Percentiles rank a stretch among this genome's conserved stretches.
These are phyloP conservation scores for Fusarium multiceps DNA, from an alignment of 2,329 filamentous ascomycete species.

Conservation along the genomic window DNA sequence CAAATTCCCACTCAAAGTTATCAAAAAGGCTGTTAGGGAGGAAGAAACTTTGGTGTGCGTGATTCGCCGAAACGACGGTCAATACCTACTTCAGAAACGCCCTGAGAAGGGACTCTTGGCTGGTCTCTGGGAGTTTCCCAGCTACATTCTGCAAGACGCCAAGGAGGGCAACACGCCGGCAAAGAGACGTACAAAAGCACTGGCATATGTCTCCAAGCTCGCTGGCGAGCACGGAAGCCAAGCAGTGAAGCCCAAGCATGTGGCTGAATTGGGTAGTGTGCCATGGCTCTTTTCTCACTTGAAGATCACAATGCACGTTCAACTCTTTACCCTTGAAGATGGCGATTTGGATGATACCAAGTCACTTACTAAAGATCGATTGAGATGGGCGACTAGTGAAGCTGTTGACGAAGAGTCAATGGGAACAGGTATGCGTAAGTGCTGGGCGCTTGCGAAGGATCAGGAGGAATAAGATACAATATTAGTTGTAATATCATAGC, in stretches of 20 bases:
- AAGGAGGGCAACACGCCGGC: conserved; percentile 41
- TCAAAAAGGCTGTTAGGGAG: conserved; percentile 64
- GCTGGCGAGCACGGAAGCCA: conserved; percentile 29
- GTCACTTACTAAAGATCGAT: conserved; percentile 32
- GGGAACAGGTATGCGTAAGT: conserved; percentile 70
- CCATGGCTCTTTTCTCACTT: conserved; percentile 70
- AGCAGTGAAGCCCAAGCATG: conserved; percentile 44
- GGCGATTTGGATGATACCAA: neutral
- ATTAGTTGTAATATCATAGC: conserved; percentile 8
- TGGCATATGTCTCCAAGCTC: conserved; percentile 48
- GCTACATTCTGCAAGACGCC: conserved; percentile 49
- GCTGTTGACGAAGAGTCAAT: conserved; percentile 63
- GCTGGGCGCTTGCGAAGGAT: conserved; percentile 60
- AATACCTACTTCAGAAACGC: conserved; percentile 62
- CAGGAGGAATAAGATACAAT: conserved; percentile 23
- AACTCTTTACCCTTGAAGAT: conserved; percentile 57
- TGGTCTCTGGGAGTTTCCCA: conserved; percentile 68
- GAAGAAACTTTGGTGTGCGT: conserved; percentile 67
- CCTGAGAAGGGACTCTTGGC: conserved; percentile 66
- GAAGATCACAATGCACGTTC: conserved; percentile 67
- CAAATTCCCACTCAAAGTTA: conserved; percentile 62
- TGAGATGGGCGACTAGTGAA: conserved; percentile 53
- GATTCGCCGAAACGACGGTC: conserved; percentile 57
- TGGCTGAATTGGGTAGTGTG: conserved; percentile 61
- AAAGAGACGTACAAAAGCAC: conserved; percentile 53